Evolutionary conservation across 176 grass and related monocot species (phyloP).

Genomic region (Areca catechu): DNA sequence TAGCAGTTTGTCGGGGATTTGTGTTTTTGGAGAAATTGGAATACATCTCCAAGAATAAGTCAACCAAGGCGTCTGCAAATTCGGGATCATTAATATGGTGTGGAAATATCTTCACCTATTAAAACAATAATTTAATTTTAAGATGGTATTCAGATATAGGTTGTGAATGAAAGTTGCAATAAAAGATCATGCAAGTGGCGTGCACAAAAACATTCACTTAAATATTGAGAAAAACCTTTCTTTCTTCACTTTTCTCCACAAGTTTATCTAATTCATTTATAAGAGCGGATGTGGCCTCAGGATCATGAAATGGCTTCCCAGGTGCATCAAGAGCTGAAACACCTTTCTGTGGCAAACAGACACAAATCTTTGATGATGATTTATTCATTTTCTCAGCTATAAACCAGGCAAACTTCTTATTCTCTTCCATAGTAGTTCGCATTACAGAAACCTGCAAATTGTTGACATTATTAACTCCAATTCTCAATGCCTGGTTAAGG

Average conservation of each 20-base stretch:
- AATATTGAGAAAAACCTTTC: slow-evolving; percentile 47
- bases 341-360: slow-evolving; percentile 74
- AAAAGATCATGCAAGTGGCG: no score
- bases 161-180: no score
- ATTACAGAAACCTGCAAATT: slow-evolving; percentile 73
- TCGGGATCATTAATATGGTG: slow-evolving; percentile 92
- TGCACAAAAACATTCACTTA: no score
- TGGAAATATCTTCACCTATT: slow-evolving; percentile 64
- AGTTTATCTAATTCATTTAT: slow-evolving; percentile 62
- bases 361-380: slow-evolving; percentile 50
- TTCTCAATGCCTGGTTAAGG: no score
- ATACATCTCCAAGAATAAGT: slow-evolving; percentile 62
- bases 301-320: slow-evolving; percentile 92
- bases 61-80: slow-evolving; percentile 73
- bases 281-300: slow-evolving; percentile 53
- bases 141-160: no score
- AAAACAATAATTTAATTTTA: not conserved
- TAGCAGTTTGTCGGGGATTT: slow-evolving; percentile 16
- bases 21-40: slow-evolving; percentile 25
- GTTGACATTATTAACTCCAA: not conserved
- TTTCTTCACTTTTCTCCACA: slow-evolving; percentile 47
- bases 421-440: slow-evolving; percentile 77
- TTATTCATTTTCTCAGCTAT: slow-evolving; percentile 93
- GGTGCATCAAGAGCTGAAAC: slow-evolving; percentile 76
- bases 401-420: slow-evolving; percentile 73